Base-by-base conservation (phyloP, 2,329 filamentous ascomycete genomes). In the Sporothrix luriei region DNA sequence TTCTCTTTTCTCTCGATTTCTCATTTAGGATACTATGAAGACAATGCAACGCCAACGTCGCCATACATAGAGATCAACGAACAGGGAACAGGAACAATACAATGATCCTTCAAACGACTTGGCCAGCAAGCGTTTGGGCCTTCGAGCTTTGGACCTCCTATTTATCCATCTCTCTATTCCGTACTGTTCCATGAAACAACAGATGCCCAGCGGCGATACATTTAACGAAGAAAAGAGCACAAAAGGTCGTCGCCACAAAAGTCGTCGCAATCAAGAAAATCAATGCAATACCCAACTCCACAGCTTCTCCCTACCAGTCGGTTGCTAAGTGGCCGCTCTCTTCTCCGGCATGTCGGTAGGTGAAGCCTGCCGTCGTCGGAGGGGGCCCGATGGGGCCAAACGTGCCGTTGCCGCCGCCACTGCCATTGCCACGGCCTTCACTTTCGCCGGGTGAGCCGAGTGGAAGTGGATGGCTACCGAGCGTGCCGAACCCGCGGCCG, bases 341-440 rank as follows among this genome's bases (percentile, higher is more conserved):
- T 2, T 62, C 57, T 24, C 43, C 57, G 2, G 24, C 26, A 6
- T 11, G 4, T 13, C 62, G 46, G 29, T 51, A 40, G 4, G 9
- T 1, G 5, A 65, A 38, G 11, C n/a, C 11, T 1, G 57, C 6
- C 3, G 57, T 19, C 4, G 65, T 21, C 1, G 46, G 14, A 4
- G 57, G 55, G 2, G 55, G 55, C 3, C 55, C 67, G 33, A 64
- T 69, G 10, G 55, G 48, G 2, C 55, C 67, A 43, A 64, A 62
- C 19, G 48, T 21, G 5, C 49, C 26, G 48, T n/a, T n/a, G n/a
- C n/a, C n/a, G n/a, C 33, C 26, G 29, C 48, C 19, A n/a, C 43
- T 33, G 33, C 33, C 5, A 7, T 7, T 6, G 33, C 40, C 40
- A 43, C 40, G 10, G 40, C 40, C 9, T 43, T 14, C 38, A 21